Conservation (phyloP, 192 early-diverging fungal species). For the Physocladia obscura region DNA sequence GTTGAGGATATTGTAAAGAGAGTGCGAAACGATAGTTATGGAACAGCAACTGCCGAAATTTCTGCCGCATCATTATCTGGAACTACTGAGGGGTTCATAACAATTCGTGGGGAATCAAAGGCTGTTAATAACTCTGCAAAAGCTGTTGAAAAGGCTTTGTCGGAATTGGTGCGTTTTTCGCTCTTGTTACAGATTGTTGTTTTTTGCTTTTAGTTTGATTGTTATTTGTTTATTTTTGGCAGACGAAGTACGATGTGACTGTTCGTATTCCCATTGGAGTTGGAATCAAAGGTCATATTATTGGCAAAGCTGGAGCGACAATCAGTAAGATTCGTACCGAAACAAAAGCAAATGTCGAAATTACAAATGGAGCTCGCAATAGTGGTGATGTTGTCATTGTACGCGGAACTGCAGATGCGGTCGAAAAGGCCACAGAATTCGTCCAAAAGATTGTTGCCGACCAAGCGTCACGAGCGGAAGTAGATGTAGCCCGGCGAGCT, state of each 20-base stretch:
- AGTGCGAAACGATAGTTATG: slow-evolving; percentile 31
- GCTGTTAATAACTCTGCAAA: slow-evolving; percentile 25
- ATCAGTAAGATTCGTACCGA: slow-evolving; percentile 70
- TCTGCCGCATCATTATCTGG: slow-evolving; percentile 22
- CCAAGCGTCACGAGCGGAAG: slow-evolving; percentile 17
- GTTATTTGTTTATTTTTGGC: slow-evolving; percentile 8
- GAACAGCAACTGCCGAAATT: slow-evolving; percentile 32
- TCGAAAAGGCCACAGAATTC: slow-evolving; percentile 24
- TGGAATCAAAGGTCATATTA: slow-evolving; percentile 59
- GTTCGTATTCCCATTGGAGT: slow-evolving; percentile 33
- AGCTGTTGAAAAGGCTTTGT: slow-evolving; percentile 18
- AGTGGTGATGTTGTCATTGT: slow-evolving; percentile 35
- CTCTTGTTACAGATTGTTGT: too few relatives aligned
- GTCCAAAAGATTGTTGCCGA: slow-evolving; percentile 36
- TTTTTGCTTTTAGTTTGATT: neutral
- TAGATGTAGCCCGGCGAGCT: slow-evolving; percentile 28
- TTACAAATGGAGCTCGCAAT: slow-evolving; percentile 26
- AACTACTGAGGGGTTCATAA: slow-evolving; percentile 18
- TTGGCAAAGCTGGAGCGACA: slow-evolving; percentile 72
- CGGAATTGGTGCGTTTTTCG: slow-evolving; percentile 34
- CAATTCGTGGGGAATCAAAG: slow-evolving; percentile 42
- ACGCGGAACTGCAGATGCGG: slow-evolving; percentile 34
- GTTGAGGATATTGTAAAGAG: slow-evolving; percentile 47
- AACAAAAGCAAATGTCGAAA: slow-evolving; percentile 62
- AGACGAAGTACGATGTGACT: slow-evolving; percentile 56